A percentile compares a stretch with the other conserved stretches of the same genome.
Evolutionary conservation across 1,284 basidiomycete genomes (phyloP).

Genomic region (Tranzscheliella williamsii): DNA sequence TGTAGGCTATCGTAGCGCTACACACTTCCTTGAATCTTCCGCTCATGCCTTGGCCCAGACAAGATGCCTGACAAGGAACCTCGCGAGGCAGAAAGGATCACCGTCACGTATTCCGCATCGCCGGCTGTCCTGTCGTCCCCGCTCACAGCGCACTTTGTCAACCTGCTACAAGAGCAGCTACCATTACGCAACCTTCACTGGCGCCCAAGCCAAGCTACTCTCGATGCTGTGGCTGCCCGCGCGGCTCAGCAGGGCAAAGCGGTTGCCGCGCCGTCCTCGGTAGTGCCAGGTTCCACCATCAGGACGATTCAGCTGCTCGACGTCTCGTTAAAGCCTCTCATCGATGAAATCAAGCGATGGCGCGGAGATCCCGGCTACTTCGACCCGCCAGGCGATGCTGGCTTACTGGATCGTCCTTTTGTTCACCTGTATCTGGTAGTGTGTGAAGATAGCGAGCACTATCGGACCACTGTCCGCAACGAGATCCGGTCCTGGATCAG

Average conservation of each 20-base stretch:
- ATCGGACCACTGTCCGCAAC: conserved; percentile 54
- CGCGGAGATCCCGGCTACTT: conserved; percentile 42
- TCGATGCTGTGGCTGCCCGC: conserved; percentile 25
- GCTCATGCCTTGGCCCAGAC: too few relatives aligned
- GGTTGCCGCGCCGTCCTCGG: conserved; percentile 11
- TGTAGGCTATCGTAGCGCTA: too few relatives aligned
- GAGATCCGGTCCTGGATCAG: conserved; percentile 57
- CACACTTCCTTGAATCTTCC: too few relatives aligned
- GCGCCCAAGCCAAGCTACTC: conserved; percentile 43
- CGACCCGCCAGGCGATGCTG: conserved; percentile 24
- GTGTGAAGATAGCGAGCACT: conserved; percentile 57
- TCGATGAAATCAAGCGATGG: conserved; percentile 35
- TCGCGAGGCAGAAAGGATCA: conserved; percentile 37
- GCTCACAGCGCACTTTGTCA: conserved; percentile 41
- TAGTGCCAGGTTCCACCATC: conserved; percentile 29
- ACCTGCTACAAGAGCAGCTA: conserved; percentile 45
- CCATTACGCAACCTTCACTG: conserved; percentile 58
- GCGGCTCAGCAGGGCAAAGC: conserved; percentile 31
- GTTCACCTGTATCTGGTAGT: conserved; percentile 55
- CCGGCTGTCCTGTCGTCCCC: conserved; percentile 40
- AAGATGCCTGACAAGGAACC: too few relatives aligned
- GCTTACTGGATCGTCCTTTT: conserved; percentile 47
- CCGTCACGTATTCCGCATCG: conserved; percentile 54
- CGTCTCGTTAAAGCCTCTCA: conserved; percentile 39
- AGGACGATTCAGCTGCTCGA: conserved; percentile 49